These are phyloP conservation scores for Stephanodiscus minutulus DNA, from an alignment of 108 stramenopile genomes.

Conservation along the genomic window DNA sequence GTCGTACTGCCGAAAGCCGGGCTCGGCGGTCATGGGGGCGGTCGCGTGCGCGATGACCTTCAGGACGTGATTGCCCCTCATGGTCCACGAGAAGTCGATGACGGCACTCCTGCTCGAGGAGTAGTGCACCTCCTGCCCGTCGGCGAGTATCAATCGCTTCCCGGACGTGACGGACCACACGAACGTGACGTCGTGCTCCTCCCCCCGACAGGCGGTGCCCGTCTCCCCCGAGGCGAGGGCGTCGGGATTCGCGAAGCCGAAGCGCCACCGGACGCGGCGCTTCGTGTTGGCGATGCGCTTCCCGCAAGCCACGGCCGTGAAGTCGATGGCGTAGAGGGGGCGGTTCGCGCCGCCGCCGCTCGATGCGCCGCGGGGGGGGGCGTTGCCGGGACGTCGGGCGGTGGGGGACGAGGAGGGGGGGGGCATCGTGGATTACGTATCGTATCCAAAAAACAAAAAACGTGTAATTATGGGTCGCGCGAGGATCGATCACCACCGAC, in stretches of 20 bases:
- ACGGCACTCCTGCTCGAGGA: conserved; percentile 62
- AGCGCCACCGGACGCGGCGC: conserved; percentile 88
- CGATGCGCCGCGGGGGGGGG: conserved; percentile 17
- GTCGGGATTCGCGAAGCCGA: conserved; percentile 87
- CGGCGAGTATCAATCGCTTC: conserved; percentile 75
- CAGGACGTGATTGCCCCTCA: conserved; percentile 86
- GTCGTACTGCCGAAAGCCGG: conserved; percentile 91
- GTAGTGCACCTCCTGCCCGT: conserved; percentile 85
- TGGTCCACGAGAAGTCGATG: conserved; percentile 88
- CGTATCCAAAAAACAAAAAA: no score
- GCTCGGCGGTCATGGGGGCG: conserved; percentile 73
- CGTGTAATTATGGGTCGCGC: no score
- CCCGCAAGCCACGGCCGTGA: conserved; percentile 83
- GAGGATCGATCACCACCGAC: no score
- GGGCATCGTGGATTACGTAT: conserved; percentile 7
- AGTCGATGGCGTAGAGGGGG: conserved; percentile 87
- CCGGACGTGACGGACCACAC: conserved; percentile 88
- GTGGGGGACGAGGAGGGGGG: conserved; percentile 17
- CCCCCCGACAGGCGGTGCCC: conserved; percentile 86
- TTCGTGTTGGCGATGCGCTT: conserved; percentile 87
- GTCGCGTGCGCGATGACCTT: conserved; percentile 87
- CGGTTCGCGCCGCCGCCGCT: conserved; percentile 15
- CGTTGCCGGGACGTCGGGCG: conserved; percentile 18
- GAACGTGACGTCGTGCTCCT: conserved; percentile 90
- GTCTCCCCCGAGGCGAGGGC: conserved; percentile 83